Conservation (phyloP, 2,329 filamentous ascomycete genomes). For the Fusarium euwallaceae region DNA sequence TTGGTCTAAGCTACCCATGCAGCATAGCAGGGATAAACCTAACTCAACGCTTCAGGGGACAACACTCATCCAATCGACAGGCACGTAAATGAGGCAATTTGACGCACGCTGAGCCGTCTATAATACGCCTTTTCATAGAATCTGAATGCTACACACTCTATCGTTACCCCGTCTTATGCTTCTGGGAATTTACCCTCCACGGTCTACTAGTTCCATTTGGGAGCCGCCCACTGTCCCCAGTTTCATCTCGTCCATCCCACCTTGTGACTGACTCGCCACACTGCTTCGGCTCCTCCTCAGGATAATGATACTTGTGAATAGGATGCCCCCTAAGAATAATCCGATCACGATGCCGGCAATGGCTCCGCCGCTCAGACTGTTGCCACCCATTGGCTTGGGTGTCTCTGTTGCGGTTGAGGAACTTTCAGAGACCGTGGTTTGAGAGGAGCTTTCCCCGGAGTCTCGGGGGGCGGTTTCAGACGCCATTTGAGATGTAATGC, state of each 20-base stretch:
- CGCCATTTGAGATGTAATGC: not conserved
- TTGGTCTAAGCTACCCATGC: not conserved
- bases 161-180: not conserved
- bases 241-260: not conserved
- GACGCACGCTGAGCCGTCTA: too few relatives aligned
- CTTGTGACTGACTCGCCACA: not conserved
- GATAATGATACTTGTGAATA: not conserved
- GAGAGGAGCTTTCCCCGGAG: not conserved
- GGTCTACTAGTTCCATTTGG: not conserved
- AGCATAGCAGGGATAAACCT: not conserved
- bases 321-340: not conserved
- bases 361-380: not conserved
- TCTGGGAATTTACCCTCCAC: not conserved
- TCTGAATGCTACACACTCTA: not conserved
- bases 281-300: not conserved
- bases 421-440: too few relatives aligned
- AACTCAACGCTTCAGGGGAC: not conserved
- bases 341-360: not conserved
- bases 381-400: not conserved
- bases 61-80: not conserved
- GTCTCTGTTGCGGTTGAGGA: not conserved
- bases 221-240: not conserved
- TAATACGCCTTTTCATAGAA: not conserved
- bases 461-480: not conserved
- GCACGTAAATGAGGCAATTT: not conserved